These are phyloP conservation scores for Suillus americanus DNA, from an alignment of 768 basidiomycete species.

Conservation along the genomic window DNA sequence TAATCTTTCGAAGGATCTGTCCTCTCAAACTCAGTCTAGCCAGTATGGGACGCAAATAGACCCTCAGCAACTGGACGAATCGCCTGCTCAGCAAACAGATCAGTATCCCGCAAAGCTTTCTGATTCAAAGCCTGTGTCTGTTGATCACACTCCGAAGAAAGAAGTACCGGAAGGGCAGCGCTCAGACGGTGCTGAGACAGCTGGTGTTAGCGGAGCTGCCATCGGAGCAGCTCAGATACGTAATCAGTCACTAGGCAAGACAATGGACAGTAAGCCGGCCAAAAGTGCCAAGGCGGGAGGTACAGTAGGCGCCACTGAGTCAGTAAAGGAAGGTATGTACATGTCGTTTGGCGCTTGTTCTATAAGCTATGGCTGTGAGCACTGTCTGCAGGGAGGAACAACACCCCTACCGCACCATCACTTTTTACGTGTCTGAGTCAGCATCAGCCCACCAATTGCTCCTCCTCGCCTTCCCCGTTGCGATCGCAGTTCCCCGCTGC, in stretches of 20 bases:
- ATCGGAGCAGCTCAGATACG: neutral
- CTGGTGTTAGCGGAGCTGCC: neutral
- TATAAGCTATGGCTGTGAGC: too few species aligned
- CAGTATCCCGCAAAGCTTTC: neutral
- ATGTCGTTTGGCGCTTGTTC: neutral
- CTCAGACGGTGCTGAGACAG: neutral
- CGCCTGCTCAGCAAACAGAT: neutral
- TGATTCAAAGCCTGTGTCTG: neutral
- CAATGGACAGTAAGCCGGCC: neutral
- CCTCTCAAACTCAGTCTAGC: neutral
- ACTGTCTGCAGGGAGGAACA: too few species aligned
- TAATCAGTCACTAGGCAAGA: neutral
- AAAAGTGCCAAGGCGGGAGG: neutral
- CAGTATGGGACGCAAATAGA: neutral
- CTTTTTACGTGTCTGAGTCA: too few species aligned
- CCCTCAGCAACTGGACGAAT: neutral
- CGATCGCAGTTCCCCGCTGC: too few species aligned
- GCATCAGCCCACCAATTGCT: too few species aligned
- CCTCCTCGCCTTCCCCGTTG: too few species aligned
- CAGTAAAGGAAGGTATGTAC: conserved; percentile 15
- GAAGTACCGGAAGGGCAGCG: neutral
- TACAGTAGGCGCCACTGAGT: neutral
- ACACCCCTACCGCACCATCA: too few species aligned
- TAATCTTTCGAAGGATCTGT: neutral
- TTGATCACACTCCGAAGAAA: neutral